Evolutionary conservation across 148 eudicot species (phyloP).

Genomic region (Linanthus parryae): DNA sequence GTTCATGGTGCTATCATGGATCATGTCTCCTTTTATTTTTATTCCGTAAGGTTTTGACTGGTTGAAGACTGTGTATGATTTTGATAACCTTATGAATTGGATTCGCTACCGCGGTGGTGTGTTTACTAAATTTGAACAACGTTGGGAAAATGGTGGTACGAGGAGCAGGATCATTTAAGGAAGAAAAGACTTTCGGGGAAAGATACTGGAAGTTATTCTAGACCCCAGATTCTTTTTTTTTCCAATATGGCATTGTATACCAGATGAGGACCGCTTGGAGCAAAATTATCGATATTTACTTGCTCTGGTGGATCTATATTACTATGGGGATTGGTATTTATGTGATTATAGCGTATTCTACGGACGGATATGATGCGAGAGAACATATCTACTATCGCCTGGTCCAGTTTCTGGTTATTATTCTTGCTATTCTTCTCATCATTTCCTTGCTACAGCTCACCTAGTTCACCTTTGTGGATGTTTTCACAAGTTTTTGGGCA

Average conservation of each 20-base stretch:
- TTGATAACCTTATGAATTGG: constrained; percentile 88
- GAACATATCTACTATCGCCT: constrained; percentile 84
- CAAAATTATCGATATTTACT: constrained; percentile 61
- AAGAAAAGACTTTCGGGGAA: constrained; percentile 86
- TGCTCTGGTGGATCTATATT: constrained; percentile 87
- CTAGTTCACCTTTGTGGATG: constrained; percentile 43
- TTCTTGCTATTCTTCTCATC: constrained; percentile 46
- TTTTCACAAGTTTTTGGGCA: constrained; percentile 79
- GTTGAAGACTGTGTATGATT: constrained; percentile 90
- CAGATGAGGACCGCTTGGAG: constrained; percentile 68
- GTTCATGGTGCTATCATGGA: constrained; percentile 84
- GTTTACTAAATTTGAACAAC: constrained; percentile 73
- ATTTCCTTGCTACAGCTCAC: constrained; percentile 62
- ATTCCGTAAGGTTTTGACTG: constrained; percentile 94
- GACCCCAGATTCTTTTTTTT: constrained; percentile 86
- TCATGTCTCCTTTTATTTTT: constrained; percentile 81
- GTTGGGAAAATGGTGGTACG: constrained; percentile 98
- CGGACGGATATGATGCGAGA: constrained; percentile 65
- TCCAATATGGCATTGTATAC: constrained; percentile 91
- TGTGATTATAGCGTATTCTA: constrained; percentile 44
- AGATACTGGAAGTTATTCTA: constrained; percentile 62
- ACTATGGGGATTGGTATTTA: constrained; percentile 51
- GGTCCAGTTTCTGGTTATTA: constrained; percentile 70
- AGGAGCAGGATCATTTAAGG: constrained; percentile 90
- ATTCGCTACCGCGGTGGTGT: constrained; percentile 82